Evolutionary conservation across 2,329 filamentous ascomycete genomes (phyloP).

Genomic region (Ophiosphaerella korrae): DNA sequence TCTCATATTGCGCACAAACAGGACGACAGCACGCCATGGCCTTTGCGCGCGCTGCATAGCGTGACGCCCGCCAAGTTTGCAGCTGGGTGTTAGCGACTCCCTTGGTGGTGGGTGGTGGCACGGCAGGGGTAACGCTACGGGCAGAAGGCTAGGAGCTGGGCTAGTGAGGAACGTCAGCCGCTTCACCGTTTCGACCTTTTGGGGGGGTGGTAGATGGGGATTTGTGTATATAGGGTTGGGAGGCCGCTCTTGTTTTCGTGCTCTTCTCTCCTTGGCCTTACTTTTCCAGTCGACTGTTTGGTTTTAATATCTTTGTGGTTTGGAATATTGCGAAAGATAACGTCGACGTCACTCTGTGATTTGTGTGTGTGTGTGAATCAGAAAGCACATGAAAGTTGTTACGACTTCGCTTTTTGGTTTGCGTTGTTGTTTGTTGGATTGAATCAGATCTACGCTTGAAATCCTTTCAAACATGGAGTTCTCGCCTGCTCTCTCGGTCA

Average conservation of each 20-base stretch:
- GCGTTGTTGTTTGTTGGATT: too few species aligned
- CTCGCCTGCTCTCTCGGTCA: slow-evolving; percentile 32
- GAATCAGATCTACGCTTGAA: neutral
- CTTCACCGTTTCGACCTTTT: slow-evolving; percentile 35
- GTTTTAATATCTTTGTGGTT: neutral
- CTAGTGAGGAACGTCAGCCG: slow-evolving; percentile 31
- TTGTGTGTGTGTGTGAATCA: too few species aligned
- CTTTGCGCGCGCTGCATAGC: slow-evolving; percentile 1
- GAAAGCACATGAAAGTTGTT: too few species aligned
- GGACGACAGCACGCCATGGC: neutral
- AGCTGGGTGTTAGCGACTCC: slow-evolving; percentile 12
- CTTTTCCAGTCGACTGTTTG: neutral
- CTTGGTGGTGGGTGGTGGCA: slow-evolving; percentile 15
- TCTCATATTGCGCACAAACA: neutral
- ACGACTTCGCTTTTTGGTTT: too few species aligned
- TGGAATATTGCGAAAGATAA: too few species aligned
- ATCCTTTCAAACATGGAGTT: slow-evolving; percentile 23
- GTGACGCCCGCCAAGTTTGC: slow-evolving; percentile 7
- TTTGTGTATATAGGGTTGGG: slow-evolving; percentile 28
- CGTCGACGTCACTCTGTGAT: neutral
- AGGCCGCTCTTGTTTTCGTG: neutral
- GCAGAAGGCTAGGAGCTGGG: slow-evolving; percentile 7
- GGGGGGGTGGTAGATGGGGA: slow-evolving; percentile 3
- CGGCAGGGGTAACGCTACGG: slow-evolving; percentile 29
- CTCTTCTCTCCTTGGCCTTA: slow-evolving; percentile 1